Evolutionary conservation across 768 basidiomycete genomes (phyloP).

Genomic region (Hygrocybe punicea): DNA sequence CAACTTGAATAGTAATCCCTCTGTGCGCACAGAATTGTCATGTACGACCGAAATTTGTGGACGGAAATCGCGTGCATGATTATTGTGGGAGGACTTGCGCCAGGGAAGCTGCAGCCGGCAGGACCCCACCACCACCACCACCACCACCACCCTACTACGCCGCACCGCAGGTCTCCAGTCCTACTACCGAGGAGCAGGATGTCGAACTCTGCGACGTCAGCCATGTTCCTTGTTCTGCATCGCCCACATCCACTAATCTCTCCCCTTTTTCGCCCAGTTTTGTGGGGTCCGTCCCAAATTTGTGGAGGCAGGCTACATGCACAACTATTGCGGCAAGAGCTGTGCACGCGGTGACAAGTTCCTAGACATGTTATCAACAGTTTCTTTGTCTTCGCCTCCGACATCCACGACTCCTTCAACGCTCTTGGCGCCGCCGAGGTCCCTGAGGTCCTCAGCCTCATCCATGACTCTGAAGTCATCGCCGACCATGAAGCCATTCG

Average conservation of each 20-base stretch:
- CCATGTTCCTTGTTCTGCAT: too few relatives aligned
- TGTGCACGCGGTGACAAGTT: background rate
- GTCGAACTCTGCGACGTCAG: too few relatives aligned
- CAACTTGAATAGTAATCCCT: background rate
- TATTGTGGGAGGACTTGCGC: slow-evolving; percentile 61
- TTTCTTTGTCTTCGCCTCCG: background rate
- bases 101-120: slow-evolving; percentile 35
- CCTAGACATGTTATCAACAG: background rate
- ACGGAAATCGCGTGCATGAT: slow-evolving; percentile 52
- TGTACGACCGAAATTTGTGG: slow-evolving; percentile 51
- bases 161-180: too few relatives aligned
- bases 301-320: background rate
- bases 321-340: background rate
- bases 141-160: too few relatives aligned
- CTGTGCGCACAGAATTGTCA: slow-evolving; percentile 53
- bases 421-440: too few relatives aligned
- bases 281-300: background rate
- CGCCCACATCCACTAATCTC: too few relatives aligned
- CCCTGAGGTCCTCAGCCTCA: background rate
- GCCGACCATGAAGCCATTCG: background rate
- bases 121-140: too few relatives aligned
- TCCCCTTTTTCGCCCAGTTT: too few relatives aligned
- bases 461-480: background rate
- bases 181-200: too few relatives aligned
- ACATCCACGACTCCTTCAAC: background rate